phyloP scores from a whole-genome alignment of 2,329 filamentous ascomycete species.

The Leptographium galeiforme region DNA sequence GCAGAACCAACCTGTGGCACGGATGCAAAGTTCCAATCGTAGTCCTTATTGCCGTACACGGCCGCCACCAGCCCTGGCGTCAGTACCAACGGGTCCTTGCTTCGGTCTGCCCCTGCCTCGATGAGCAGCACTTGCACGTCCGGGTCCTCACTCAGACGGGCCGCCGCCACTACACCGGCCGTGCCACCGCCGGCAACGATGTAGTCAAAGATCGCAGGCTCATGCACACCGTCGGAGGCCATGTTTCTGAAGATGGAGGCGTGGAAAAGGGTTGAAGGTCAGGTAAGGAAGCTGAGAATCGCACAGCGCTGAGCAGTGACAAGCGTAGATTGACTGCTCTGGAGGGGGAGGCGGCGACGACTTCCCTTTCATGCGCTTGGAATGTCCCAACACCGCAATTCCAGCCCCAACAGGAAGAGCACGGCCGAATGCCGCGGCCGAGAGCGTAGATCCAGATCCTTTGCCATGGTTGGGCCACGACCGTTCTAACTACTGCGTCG shows the following conservation, averaged over 20 bases:
- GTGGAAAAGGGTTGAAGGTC: not conserved
- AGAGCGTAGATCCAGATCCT: too few relatives aligned
- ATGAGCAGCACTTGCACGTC: slow-evolving; percentile 22
- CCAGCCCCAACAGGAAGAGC: too few relatives aligned
- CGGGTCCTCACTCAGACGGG: slow-evolving; percentile 22
- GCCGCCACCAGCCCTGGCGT: slow-evolving; percentile 22
- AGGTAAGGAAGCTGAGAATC: too few relatives aligned
- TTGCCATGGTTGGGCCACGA: too few relatives aligned
- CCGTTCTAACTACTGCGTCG: too few relatives aligned
- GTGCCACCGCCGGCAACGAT: slow-evolving; percentile 29
- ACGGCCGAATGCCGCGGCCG: too few relatives aligned
- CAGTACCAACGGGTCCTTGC: slow-evolving; percentile 12
- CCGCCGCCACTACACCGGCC: slow-evolving; percentile 25
- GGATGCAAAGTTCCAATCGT: slow-evolving; percentile 27
- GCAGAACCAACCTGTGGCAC: slow-evolving; percentile 17
- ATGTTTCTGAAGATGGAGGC: not conserved
- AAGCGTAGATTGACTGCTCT: too few relatives aligned
- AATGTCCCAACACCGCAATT: too few relatives aligned
- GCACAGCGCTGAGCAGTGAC: too few relatives aligned
- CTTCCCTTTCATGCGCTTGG: too few relatives aligned
- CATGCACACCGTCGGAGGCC: not conserved
- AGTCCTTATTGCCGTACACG: slow-evolving; percentile 21
- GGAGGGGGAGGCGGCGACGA: too few relatives aligned
- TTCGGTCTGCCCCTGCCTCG: slow-evolving; percentile 15
- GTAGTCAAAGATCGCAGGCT: slow-evolving; percentile 12